Evolutionary conservation across 768 basidiomycete species (phyloP), one percentile per base, ranked within the genome.

Genomic region (Phlegmacium glaucopus): DNA sequence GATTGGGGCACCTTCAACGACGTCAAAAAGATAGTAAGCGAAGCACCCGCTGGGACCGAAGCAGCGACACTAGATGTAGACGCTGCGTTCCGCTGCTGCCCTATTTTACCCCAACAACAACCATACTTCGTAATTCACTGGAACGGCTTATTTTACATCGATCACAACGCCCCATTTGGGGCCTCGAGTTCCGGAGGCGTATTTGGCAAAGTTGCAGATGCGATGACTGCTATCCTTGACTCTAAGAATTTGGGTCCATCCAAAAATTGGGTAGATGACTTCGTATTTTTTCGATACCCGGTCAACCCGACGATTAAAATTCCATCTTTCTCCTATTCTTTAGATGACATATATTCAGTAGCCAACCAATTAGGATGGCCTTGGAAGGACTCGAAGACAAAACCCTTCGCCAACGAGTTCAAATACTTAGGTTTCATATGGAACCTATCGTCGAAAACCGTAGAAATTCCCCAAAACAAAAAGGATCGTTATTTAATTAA

Each of bases 361-460:
- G 62, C 67, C 0, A 42, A 46, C 0, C 28, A 44, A 0, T 49
- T 72, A 0, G 68, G 69, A 0, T 67, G 66, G 64, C 70, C 70
- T 1, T 72, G 69, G 70, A 63, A 67, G 27, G 42, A 27, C 0
- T 56, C 58, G 0, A 71, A 72, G 45, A 61, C 55, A 10, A 28
- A 41, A 0, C 59, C 61, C 0, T 71, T 71, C 27, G 36, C 53
- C 3, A 3, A 47, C 4, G 10, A 29, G 0, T 70, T 72, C 48
- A 50, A 35, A 16, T 75, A 73, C 40, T 55, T 72, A 1, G 68
- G 74, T 3, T 72, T 74, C 47, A 3, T 51, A 0, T 74, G 72
- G 74, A 54, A 67, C 26, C 44, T 74, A 0, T 1, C 6, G 0
- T 6, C 17, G 0, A 65, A 66, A 27, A 60, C 56, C 0, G 66